Evolutionary conservation across 2,329 filamentous ascomycete genomes (phyloP), one percentile per base, ranked within the genome.

Genomic region (Fusarium anguioides): DNA sequence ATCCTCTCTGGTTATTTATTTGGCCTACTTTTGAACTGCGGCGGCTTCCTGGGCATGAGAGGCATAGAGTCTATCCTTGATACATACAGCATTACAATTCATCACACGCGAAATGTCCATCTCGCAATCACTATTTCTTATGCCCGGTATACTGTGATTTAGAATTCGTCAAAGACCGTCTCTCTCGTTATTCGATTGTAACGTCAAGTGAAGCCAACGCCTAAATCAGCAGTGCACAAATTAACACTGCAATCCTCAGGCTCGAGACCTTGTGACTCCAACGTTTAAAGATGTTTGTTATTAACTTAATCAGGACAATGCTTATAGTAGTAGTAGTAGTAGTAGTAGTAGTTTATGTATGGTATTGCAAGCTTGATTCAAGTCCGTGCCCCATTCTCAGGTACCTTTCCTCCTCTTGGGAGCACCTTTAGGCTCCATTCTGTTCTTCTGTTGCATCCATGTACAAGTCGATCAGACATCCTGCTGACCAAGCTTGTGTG

Each of bases 401-500:
- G 39, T 55, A 48, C 39, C 46, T 31, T 37, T 40, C 51, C 60
- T 41, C 44, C 48, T 71, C 58, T 55, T 54, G 7, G 24, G 45
- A 35, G 26, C 15, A 17, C 14, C n/a, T 45, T 35, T 64, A 67
- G 46, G 47, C 55, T 35, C 39, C 44, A 26, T 70, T 76, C 69
- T 85, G 82, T 70, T 83, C 83, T 68, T 86, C 85, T 24, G 86
- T 84, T 18, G 93, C 95, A 77, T 99, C 96, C 84, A 97, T 94
- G 81, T 97, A 99, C 67, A 99, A 80, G 81, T 99, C 96, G 74
- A 99, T 92, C 75, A 99, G 83, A 77, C 96, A 98, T 21, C 93
- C 91, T 27, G 96, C 92, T 51, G 94, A 97, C 96, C 96, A 99
- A 51, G 96, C 91, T 79, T 99, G 96, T 1, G 96, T 97, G 24